A percentile compares a stretch with the other conserved stretches of the same genome.
These are phyloP conservation scores for Ophiostoma fasciatum DNA, from an alignment of 2,329 filamentous ascomycete species.

Conservation along the genomic window DNA sequence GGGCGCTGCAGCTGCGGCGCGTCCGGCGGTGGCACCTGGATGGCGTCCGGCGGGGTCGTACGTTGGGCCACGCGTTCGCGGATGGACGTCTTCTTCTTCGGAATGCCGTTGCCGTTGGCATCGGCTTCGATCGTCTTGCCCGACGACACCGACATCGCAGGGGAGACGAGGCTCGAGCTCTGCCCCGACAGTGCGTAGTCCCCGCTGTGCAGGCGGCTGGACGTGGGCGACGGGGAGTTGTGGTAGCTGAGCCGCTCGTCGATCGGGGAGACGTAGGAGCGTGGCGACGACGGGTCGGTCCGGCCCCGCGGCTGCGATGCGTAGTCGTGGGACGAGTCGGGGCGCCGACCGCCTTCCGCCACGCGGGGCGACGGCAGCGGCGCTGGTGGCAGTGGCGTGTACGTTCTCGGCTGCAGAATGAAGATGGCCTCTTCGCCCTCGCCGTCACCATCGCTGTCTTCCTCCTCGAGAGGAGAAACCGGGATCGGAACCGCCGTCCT, in stretches of 20 bases:
- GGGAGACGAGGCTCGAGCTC: slow-evolving; percentile 1
- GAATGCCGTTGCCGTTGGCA: background rate
- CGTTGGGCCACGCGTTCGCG: slow-evolving; percentile 40
- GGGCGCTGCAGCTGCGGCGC: slow-evolving; percentile 21
- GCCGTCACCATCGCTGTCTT: too few relatives aligned
- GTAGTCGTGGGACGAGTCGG: too few relatives aligned
- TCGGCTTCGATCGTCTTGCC: background rate
- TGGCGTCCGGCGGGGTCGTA: slow-evolving; percentile 35
- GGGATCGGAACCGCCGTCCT: too few relatives aligned
- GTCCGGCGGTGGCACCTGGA: slow-evolving; percentile 35
- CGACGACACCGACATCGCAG: slow-evolving; percentile 4
- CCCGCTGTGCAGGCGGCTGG: background rate
- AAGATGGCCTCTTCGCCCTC: slow-evolving; percentile 28
- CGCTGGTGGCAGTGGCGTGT: slow-evolving; percentile 35
- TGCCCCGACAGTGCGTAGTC: background rate
- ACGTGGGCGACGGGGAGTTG: background rate
- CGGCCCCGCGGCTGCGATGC: too few relatives aligned
- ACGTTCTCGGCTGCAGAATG: slow-evolving; percentile 41
- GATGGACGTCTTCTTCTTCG: slow-evolving; percentile 27
- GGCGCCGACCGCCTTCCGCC: too few relatives aligned
- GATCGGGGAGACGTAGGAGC: slow-evolving; percentile 1
- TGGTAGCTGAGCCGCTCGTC: slow-evolving; percentile 3
- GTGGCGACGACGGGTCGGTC: slow-evolving; percentile 2
- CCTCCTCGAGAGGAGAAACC: background rate
- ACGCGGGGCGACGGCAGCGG: slow-evolving; percentile 34